Evolutionary conservation across 306 rosid species (phyloP).

Genomic region (Hylodesmum podocarpum): DNA sequence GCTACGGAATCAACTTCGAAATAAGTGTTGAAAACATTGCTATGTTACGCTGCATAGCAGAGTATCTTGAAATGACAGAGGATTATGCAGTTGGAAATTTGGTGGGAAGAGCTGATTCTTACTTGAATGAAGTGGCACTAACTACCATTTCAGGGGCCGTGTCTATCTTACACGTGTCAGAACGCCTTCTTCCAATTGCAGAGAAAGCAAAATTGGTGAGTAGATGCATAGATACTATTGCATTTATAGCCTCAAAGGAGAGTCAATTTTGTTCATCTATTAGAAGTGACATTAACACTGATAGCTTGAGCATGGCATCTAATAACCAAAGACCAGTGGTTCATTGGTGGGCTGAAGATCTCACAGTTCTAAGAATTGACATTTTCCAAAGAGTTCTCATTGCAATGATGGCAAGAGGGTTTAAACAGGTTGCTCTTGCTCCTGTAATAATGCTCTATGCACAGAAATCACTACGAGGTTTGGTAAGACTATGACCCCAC

Average conservation of each 20-base stretch:
- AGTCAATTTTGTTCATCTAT: constrained; percentile 53
- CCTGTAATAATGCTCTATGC: constrained; percentile 91
- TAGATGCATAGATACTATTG: constrained; percentile 76
- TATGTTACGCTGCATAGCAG: constrained; percentile 72
- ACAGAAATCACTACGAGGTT: constrained; percentile 83
- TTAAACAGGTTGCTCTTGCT: constrained; percentile 69
- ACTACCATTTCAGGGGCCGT: constrained; percentile 69
- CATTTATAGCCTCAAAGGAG: constrained; percentile 67
- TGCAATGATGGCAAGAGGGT: constrained; percentile 91
- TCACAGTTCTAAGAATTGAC: constrained; percentile 81
- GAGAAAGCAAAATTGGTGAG: constrained; percentile 75
- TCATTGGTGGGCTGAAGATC: constrained; percentile 95
- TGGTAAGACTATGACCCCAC: constrained; percentile 62
- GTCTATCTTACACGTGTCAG: constrained; percentile 56
- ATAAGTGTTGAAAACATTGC: constrained; percentile 69
- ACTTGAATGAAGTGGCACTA: constrained; percentile 75
- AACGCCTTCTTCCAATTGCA: constrained; percentile 65
- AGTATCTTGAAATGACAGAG: constrained; percentile 93
- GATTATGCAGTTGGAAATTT: constrained; percentile 69
- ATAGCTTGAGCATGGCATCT: constrained; percentile 39
- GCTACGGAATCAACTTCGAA: constrained; percentile 88
- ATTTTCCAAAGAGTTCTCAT: constrained; percentile 76
- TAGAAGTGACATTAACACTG: constrained; percentile 42
- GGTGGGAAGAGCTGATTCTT: constrained; percentile 71
- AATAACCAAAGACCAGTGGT: constrained; percentile 57